These are phyloP conservation scores for Suillus sp. DNA, from an alignment of 768 basidiomycete species.

Conservation along the genomic window DNA sequence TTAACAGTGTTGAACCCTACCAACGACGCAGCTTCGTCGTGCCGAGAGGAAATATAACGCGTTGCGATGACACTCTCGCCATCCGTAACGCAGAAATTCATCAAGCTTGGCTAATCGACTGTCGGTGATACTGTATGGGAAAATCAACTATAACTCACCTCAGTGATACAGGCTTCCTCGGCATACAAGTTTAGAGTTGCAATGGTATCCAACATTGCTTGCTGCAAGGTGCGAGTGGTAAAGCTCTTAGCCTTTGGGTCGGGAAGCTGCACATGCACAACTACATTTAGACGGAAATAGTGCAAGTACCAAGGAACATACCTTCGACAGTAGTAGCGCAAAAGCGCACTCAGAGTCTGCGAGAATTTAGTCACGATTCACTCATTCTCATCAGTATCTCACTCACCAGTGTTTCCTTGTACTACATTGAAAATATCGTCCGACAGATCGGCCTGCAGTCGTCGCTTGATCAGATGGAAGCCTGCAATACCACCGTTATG, in stretches of 20 bases:
- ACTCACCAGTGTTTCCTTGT: conserved; percentile 86
- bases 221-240: conserved; percentile 66
- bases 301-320: conserved; percentile 24
- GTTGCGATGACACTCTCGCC: conserved; percentile 93
- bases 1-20: conserved; percentile 35
- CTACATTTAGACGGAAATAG: not conserved
- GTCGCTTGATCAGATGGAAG: conserved; percentile 79
- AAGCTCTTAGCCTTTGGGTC: conserved; percentile 78
- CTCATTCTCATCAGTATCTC: not conserved
- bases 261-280: conserved; percentile 56
- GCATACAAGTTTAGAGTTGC: conserved; percentile 73
- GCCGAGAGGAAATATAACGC: conserved; percentile 89
- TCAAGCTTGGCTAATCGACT: conserved; percentile 67
- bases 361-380: conserved; percentile 6
- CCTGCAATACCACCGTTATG: conserved; percentile 94
- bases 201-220: conserved; percentile 91
- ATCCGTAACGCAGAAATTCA: conserved; percentile 98
- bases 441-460: conserved; percentile 70
- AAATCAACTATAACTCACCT: conserved; percentile 45
- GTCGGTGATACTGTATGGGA: not conserved
- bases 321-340: conserved; percentile 86
- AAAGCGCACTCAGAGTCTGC: conserved; percentile 98
- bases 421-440: conserved; percentile 88
- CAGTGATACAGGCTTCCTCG: conserved; percentile 69
- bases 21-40: conserved; percentile 91